Conservation (phyloP, 495 filamentous ascomycete genomes). For the Aspergillus coremiiformis region DNA sequence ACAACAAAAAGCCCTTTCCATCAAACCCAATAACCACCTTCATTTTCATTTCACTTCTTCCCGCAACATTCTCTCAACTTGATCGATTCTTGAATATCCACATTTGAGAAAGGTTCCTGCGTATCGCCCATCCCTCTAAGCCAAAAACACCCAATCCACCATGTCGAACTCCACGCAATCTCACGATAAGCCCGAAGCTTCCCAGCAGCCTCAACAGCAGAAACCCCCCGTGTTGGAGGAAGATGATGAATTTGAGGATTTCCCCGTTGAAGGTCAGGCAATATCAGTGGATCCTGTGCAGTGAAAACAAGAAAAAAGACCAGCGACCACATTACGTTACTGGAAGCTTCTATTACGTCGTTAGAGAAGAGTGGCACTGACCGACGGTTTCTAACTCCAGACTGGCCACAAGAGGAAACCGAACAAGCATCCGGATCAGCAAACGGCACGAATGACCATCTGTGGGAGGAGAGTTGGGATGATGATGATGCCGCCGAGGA, state of each 20-base stretch:
- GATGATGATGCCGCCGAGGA: slow-evolving; percentile 97
- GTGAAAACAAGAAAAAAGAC: not conserved
- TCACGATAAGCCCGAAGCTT: slow-evolving; percentile 31
- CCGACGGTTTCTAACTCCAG: slow-evolving; percentile 35
- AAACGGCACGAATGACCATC: slow-evolving; percentile 57
- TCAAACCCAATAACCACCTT: not conserved
- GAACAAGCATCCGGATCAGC: slow-evolving; percentile 56
- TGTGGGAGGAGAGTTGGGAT: slow-evolving; percentile 99
- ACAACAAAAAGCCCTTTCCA: not conserved
- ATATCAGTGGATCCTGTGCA: not conserved
- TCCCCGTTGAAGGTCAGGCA: slow-evolving; percentile 80
- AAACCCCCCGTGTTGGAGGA: slow-evolving; percentile 73
- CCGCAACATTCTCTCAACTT: too few species aligned
- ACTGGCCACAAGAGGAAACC: slow-evolving; percentile 82
- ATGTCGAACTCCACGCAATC: slow-evolving; percentile 39
- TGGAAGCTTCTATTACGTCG: not conserved
- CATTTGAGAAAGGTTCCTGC: not conserved
- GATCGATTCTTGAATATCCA: not conserved
- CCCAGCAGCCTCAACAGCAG: slow-evolving; percentile 45
- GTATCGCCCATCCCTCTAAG: not conserved
- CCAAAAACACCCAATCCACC: slow-evolving; percentile 15
- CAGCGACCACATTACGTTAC: not conserved
- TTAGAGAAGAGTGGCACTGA: slow-evolving; percentile 1
- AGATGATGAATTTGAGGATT: slow-evolving; percentile 98
- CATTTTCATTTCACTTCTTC: not conserved